Base-by-base conservation (phyloP, 2,329 filamentous ascomycete genomes). In the Fusarium chaquense region DNA sequence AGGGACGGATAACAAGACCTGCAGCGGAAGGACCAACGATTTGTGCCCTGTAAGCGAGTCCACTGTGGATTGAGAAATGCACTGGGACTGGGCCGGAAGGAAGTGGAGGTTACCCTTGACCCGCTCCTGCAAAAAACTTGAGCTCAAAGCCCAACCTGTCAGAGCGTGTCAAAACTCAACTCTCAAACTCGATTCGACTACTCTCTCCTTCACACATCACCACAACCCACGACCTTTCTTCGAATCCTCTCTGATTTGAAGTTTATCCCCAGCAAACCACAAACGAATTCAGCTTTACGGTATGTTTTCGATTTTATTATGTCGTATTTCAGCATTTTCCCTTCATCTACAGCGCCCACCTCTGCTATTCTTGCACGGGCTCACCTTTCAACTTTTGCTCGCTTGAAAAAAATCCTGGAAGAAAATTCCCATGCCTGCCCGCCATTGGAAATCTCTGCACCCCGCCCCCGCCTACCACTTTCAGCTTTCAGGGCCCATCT, bases 391-490 rank as follows among this genome's bases (percentile, higher is more conserved):
- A 62, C 55, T 20, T 51, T 58, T 43, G 65, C 68, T 62, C 35
- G 38, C 36, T 32, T 44, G 47, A 38, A 72, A 66, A 32, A 65
- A 70, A 66, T 47, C 49, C 56, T 58, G 50, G 62, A 52, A 56
- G 62, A 63, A 65, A 72, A 70, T 58, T 52, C 35, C 49, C 24
- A 51, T 46, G 62, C 41, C 50, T 71, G 56, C 35, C 49, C 49
- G 49, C 49, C 35, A 52, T 52, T 52, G 67, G 68, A 73, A 75
- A 75, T 75, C 73, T 75, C 73, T 75, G 73, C 73, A 75, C 73
- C 73, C 73, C 73, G 73, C 73, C 73, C 73, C 73, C 73, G 73
- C 73, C 73, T 72, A 70, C 73, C 66, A 59, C 58, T 72, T 73
- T 62, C 67, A 71, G 72, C 60, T 62, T 57, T 55, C 52, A 51